These are phyloP conservation scores for Kokia cookei DNA, from an alignment of 441 rosid species.

Conservation along the genomic window DNA sequence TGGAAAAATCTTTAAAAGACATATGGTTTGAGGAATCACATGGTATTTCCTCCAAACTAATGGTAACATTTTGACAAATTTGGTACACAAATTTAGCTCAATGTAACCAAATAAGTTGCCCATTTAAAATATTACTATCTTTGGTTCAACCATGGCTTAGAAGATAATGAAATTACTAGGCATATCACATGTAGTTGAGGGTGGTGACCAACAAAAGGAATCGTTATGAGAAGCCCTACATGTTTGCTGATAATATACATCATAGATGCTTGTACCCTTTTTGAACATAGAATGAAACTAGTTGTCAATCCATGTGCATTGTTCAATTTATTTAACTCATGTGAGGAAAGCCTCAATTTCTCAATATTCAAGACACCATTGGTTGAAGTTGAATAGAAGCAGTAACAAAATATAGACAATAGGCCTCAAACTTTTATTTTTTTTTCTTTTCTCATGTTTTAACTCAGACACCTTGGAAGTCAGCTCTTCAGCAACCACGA, in stretches of 20 bases:
- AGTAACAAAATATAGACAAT: background rate
- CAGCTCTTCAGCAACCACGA: background rate
- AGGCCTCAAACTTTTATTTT: background rate
- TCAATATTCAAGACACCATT: background rate
- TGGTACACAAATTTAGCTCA: no score
- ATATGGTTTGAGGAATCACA: background rate
- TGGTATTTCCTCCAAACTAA: background rate
- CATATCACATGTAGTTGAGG: background rate
- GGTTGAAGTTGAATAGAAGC: background rate
- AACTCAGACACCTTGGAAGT: no score
- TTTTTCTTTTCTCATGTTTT: no score
- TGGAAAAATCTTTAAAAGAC: background rate
- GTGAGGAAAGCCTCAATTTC: background rate
- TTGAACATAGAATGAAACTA: background rate
- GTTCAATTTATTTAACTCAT: conserved; percentile 1
- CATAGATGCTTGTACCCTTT: background rate
- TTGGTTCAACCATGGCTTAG: background rate
- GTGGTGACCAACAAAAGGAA: background rate
- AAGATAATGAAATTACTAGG: background rate
- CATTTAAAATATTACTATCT: background rate
- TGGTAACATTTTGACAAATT: background rate
- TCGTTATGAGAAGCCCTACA: background rate
- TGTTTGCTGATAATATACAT: background rate
- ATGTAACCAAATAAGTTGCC: background rate
- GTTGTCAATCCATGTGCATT: background rate